Conservation (phyloP, 192 early-diverging fungal species). For the Pilobolus umbonatus region DNA sequence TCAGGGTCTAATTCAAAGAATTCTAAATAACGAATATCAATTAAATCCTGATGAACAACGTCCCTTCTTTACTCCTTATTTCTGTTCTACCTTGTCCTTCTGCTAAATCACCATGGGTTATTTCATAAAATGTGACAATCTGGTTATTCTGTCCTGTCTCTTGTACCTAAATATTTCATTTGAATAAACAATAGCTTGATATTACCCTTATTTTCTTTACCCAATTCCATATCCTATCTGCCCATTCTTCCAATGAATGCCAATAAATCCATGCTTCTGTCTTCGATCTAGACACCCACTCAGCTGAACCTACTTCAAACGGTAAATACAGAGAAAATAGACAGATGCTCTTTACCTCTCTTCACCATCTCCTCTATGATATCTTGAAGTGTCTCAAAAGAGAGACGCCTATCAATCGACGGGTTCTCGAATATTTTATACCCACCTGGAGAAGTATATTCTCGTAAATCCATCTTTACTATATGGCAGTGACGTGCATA, state of each 20-base stretch:
- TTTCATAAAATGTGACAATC: conserved; percentile 84
- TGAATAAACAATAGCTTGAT: not conserved
- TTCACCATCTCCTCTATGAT: conserved; percentile 73
- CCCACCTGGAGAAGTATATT: conserved; percentile 42
- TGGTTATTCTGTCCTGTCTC: conserved; percentile 70
- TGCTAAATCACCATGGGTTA: conserved; percentile 79
- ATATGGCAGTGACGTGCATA: conserved; percentile 65
- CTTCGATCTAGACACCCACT: conserved; percentile 51
- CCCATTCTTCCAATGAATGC: conserved; percentile 92
- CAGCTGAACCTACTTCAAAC: conserved; percentile 41
- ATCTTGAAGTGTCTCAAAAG: conserved; percentile 60
- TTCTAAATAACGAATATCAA: conserved; percentile 46
- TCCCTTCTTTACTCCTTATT: conserved; percentile 7
- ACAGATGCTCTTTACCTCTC: conserved; percentile 48
- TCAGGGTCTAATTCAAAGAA: conserved; percentile 72
- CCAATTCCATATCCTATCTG: conserved; percentile 74
- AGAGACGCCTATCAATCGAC: conserved; percentile 59
- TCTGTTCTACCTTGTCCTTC: conserved; percentile 62
- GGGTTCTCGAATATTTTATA: conserved; percentile 62
- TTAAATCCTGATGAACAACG: not conserved
- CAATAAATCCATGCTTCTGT: conserved; percentile 70
- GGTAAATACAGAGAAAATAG: not conserved
- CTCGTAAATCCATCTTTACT: conserved; percentile 59
- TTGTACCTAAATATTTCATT: conserved; percentile 45
- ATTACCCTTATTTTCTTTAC: conserved; percentile 47